Percentiles rank a stretch among this genome's conserved stretches.
These are phyloP conservation scores for Knoxia roxburghii DNA, from an alignment of 257 asterid species.

Conservation along the genomic window DNA sequence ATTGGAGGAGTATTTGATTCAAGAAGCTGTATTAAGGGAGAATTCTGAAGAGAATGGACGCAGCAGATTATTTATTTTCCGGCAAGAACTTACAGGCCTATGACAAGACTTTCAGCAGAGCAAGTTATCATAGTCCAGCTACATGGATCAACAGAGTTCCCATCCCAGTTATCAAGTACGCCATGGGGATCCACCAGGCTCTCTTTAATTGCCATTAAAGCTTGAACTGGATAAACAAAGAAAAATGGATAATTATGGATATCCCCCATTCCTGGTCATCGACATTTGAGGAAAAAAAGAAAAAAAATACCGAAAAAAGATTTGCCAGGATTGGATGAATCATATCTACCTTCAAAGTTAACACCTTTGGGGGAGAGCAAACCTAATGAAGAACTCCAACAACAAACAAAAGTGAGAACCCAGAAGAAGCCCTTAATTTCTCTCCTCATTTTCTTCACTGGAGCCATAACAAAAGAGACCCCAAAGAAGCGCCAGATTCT, in stretches of 20 bases:
- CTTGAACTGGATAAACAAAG: slow-evolving; percentile 58
- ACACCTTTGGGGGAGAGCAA: slow-evolving; percentile 93
- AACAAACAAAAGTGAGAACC: slow-evolving; percentile 29
- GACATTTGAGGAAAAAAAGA: background rate
- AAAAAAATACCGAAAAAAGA: background rate
- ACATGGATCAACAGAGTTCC: slow-evolving; percentile 95
- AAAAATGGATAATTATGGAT: background rate
- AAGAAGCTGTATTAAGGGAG: background rate
- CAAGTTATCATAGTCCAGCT: slow-evolving; percentile 99
- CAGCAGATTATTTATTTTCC: background rate
- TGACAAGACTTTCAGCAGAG: slow-evolving; percentile 69
- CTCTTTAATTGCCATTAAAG: slow-evolving; percentile 75
- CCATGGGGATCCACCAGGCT: slow-evolving; percentile 84
- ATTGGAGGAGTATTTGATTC: background rate
- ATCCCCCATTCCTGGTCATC: background rate
- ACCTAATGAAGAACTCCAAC: slow-evolving; percentile 43
- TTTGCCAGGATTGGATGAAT: background rate
- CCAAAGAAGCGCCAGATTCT: slow-evolving; percentile 12
- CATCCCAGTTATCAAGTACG: slow-evolving; percentile 97
- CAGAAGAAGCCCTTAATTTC: slow-evolving; percentile 28
- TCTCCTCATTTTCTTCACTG: slow-evolving; percentile 34
- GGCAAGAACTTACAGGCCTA: slow-evolving; percentile 71
- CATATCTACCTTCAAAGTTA: slow-evolving; percentile 82
- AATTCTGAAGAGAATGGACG: background rate
- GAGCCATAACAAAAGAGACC: slow-evolving; percentile 17